Conservation (phyloP, 371 early-diverging fungal species). For the Mortierella sp. region DNA sequence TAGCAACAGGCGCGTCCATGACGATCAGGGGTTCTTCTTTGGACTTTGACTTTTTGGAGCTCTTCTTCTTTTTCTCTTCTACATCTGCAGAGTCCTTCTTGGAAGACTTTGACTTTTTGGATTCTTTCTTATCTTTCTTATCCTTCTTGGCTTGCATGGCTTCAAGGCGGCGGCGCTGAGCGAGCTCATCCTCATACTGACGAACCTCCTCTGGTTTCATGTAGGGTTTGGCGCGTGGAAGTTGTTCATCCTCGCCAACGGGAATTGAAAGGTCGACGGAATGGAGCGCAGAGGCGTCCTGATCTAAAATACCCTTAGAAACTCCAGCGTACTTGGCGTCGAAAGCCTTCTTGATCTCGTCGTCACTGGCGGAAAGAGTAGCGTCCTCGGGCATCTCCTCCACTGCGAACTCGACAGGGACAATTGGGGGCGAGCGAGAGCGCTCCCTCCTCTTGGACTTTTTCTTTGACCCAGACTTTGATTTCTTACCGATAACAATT, state of each 20-base stretch:
- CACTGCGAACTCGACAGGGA: slow-evolving; percentile 67
- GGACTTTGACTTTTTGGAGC: slow-evolving; percentile 35
- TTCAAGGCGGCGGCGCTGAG: slow-evolving; percentile 60
- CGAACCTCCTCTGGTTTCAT: slow-evolving; percentile 74
- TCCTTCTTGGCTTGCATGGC: slow-evolving; percentile 40
- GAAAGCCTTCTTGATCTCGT: slow-evolving; percentile 30
- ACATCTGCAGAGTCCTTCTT: slow-evolving; percentile 40
- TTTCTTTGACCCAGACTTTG: slow-evolving; percentile 46
- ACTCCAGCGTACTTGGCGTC: slow-evolving; percentile 34
- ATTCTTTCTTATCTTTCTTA: slow-evolving; percentile 36
- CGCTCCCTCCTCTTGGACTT: slow-evolving; percentile 58
- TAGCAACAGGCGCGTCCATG: slow-evolving; percentile 18
- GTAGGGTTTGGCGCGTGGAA: slow-evolving; percentile 72
- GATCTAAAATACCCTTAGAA: slow-evolving; percentile 53
- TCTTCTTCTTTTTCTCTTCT: slow-evolving; percentile 26
- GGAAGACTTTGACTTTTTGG: slow-evolving; percentile 60
- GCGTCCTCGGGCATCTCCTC: slow-evolving; percentile 81
- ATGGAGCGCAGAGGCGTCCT: slow-evolving; percentile 62
- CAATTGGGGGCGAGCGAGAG: slow-evolving; percentile 57
- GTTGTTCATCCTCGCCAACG: slow-evolving; percentile 70
- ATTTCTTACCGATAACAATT: slow-evolving; percentile 40
- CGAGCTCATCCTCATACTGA: slow-evolving; percentile 66
- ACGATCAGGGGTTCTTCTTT: slow-evolving; percentile 35
- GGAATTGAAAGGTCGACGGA: slow-evolving; percentile 74
- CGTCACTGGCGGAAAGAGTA: slow-evolving; percentile 63